A percentile compares a stretch with the other conserved stretches of the same genome.
Conservation (phyloP, 305 asterid genomes). For the Solanum hybrid region DNA sequence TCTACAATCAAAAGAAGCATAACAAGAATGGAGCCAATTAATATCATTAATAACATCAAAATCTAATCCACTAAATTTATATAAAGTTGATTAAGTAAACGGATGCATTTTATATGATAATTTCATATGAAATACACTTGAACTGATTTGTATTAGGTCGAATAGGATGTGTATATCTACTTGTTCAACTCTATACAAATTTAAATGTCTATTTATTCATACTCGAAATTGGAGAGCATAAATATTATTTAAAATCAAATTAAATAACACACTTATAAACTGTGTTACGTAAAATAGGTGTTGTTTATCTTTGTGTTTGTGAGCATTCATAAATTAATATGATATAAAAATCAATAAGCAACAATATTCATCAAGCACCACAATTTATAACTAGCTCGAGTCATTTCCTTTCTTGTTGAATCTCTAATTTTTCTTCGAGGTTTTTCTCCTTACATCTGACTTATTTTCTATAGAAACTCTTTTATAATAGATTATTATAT, state of each 20-base stretch:
- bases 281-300: neutral
- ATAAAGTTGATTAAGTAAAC: too few species aligned
- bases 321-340: neutral
- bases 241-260: too few species aligned
- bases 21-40: too few species aligned
- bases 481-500: too few species aligned
- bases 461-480: too few species aligned
- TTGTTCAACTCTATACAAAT: neutral
- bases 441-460: too few species aligned
- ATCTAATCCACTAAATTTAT: neutral
- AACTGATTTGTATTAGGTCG: fast-evolving
- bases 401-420: too few species aligned
- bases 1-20: too few species aligned
- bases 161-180: neutral
- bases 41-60: too few species aligned
- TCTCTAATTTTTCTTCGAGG: too few species aligned
- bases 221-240: neutral
- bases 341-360: neutral
- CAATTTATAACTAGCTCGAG: neutral
- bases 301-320: neutral
- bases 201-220: neutral
- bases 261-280: too few species aligned
- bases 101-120: neutral
- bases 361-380: neutral
- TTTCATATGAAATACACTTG: neutral